These are phyloP conservation scores for Lentinus tigrinus DNA, from an alignment of 768 basidiomycete genomes.

Conservation along the genomic window DNA sequence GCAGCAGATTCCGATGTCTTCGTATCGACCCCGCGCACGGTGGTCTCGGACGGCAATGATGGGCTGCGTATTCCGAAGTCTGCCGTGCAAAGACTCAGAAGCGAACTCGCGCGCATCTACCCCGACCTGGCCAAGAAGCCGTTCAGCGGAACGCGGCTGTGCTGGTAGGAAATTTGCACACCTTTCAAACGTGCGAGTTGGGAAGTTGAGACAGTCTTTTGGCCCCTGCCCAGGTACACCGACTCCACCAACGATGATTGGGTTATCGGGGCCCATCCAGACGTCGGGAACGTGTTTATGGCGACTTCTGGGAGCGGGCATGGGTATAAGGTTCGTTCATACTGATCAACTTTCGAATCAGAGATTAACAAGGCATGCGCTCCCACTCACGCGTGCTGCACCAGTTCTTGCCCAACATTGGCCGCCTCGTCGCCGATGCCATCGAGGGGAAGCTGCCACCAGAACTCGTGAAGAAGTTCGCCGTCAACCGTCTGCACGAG, in stretches of 20 bases:
- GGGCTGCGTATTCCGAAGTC: slow-evolving; percentile 68
- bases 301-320: slow-evolving; percentile 91
- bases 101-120: slow-evolving; percentile 55
- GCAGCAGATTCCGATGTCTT: slow-evolving; percentile 27
- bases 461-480: slow-evolving; percentile 56
- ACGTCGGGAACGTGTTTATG: slow-evolving; percentile 59
- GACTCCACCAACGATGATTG: slow-evolving; percentile 87
- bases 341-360: neutral
- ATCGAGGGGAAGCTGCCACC: slow-evolving; percentile 63
- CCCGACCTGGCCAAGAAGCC: slow-evolving; percentile 76
- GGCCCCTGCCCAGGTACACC: slow-evolving; percentile 65
- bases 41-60: slow-evolving; percentile 51
- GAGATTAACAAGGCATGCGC: neutral
- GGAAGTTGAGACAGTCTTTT: neutral
- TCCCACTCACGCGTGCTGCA: neutral
- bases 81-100: slow-evolving; percentile 50
- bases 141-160: slow-evolving; percentile 73
- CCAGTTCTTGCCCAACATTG: slow-evolving; percentile 87
- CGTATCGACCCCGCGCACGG: slow-evolving; percentile 79
- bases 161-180: slow-evolving; percentile 61
- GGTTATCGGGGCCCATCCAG: slow-evolving; percentile 77
- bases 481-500: slow-evolving; percentile 46
- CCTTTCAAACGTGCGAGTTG: slow-evolving; percentile 7
- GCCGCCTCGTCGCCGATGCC: slow-evolving; percentile 69
- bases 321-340: slow-evolving; percentile 66